Conservation (phyloP, 805 yeast genomes). For the Yamadazyma philogaea region DNA sequence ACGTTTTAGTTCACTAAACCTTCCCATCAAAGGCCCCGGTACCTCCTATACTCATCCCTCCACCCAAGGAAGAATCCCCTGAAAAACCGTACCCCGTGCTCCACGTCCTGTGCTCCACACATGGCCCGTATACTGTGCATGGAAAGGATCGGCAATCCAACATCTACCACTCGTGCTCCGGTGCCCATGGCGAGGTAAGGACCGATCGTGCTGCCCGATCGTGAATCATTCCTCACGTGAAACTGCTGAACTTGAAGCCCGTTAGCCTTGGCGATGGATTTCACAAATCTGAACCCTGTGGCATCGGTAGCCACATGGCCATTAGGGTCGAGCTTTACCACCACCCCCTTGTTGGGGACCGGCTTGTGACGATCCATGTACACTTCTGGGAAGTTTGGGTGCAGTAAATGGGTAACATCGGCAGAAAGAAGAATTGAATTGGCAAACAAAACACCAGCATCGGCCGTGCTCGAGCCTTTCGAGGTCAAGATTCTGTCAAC, state of each 20-base stretch:
- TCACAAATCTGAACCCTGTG: slow-evolving; percentile 25
- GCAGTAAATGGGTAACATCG: slow-evolving; percentile 43
- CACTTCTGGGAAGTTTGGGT: slow-evolving; percentile 36
- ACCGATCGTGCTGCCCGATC: slow-evolving; percentile 44
- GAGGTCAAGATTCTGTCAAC: slow-evolving; percentile 13
- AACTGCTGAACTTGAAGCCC: slow-evolving; percentile 32
- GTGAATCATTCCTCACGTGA: slow-evolving; percentile 39
- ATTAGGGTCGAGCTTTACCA: slow-evolving; percentile 35
- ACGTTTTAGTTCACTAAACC: not conserved
- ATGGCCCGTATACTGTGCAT: slow-evolving; percentile 42
- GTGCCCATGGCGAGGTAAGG: slow-evolving; percentile 35
- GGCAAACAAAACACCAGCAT: slow-evolving; percentile 19
- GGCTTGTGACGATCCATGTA: slow-evolving; percentile 36
- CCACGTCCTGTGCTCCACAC: slow-evolving; percentile 38
- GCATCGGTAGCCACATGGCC: slow-evolving; percentile 39
- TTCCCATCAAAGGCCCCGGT: slow-evolving; percentile 6
- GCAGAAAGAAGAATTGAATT: slow-evolving; percentile 38
- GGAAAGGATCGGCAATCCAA: slow-evolving; percentile 40
- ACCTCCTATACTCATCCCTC: slow-evolving; percentile 6
- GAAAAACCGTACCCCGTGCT: slow-evolving; percentile 35
- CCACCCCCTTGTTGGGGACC: slow-evolving; percentile 37
- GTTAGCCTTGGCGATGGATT: slow-evolving; percentile 21
- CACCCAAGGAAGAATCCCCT: slow-evolving; percentile 22
- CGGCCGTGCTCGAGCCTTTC: not conserved
- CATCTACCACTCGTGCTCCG: slow-evolving; percentile 38